Evolutionary conservation across 2,329 filamentous ascomycete species (phyloP), one percentile per base, ranked within the genome.

Genomic region (Stagonosporopsis rhizophila): DNA sequence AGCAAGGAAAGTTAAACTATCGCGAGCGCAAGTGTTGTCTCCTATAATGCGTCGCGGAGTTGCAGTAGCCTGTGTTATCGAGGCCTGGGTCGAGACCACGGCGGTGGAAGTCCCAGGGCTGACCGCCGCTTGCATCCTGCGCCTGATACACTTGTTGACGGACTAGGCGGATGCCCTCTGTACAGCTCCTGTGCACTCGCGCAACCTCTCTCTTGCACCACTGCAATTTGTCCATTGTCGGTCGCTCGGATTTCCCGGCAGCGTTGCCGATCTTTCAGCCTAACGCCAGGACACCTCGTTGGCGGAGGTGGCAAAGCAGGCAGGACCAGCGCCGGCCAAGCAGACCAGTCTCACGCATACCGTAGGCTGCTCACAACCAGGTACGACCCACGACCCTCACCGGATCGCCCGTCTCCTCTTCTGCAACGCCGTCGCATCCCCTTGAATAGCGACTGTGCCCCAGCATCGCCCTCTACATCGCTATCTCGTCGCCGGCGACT

Each of bases 251-350:
- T 58, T 47, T 35, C 52, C 50, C 58, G 64, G 62, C 62, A 60
- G 52, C 41, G 44, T 27, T 55, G 60, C 49, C 54, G 49, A 40
- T 58, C 55, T 47, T 52, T 32, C 35, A 47, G 42, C 44, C 47
- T 48, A 25, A 45, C 41, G 28, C 20, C 35, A 50, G 49, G 40
- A 30, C 52, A 30, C 14, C 52, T 49, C 58, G 57, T 61, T 52
- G 51, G 61, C 47, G 56, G 61, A 64, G 59, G 60, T 66, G 64
- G 62, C 62, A 60, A 61, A 60, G 60, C 58, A 55, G 50, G 52
- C 51, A 57, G 28, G 60, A 54, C 55, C 41, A 52, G 53, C 51
- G 60, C 56, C 52, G 52, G 60, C 60, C 58, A 65, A 59, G 62
- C 62, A 58, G 44, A 17, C 42, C 48, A 56, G 62, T 67, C 61